These are phyloP conservation scores for Gelatoporia subvermispora DNA, from an alignment of 768 basidiomycete species.

Conservation along the genomic window DNA sequence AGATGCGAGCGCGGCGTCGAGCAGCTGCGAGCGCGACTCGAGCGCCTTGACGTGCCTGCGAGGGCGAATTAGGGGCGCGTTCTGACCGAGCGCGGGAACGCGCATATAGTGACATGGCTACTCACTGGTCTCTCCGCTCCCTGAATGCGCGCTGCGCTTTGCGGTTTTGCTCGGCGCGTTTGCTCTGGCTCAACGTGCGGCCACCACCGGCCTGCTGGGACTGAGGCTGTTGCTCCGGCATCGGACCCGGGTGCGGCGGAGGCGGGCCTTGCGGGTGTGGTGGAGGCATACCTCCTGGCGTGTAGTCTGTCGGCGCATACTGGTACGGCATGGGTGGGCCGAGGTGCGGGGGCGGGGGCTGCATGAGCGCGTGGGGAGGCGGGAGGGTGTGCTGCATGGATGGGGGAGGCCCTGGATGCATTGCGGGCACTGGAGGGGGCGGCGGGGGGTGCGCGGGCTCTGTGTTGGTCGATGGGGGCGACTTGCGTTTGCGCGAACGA, in stretches of 20 bases:
- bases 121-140: constrained; percentile 85
- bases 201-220: constrained; percentile 22
- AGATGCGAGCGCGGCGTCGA: constrained; percentile 80
- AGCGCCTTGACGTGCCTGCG: constrained; percentile 80
- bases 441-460: constrained; percentile 21
- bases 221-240: constrained; percentile 12
- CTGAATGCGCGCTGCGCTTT: constrained; percentile 92
- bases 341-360: constrained; percentile 25
- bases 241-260: constrained; percentile 9
- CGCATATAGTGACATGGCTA: constrained; percentile 17
- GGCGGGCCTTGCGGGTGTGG: constrained; percentile 23
- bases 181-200: constrained; percentile 69
- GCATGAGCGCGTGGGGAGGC: constrained; percentile 30
- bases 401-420: constrained; percentile 34
- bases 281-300: constrained; percentile 44
- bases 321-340: constrained; percentile 31
- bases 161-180: constrained; percentile 91
- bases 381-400: constrained; percentile 39
- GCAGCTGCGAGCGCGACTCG: constrained; percentile 78
- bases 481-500: constrained; percentile 60
- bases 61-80: constrained; percentile 1
- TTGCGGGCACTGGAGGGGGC: constrained; percentile 30
- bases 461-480: constrained; percentile 41
- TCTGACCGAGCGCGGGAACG: constrained; percentile 1
- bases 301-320: constrained; percentile 48